Percentiles rank a stretch among this genome's conserved stretches.
Conservation (phyloP, 148 eudicot species). For the Fagopyrum esculentum region DNA sequence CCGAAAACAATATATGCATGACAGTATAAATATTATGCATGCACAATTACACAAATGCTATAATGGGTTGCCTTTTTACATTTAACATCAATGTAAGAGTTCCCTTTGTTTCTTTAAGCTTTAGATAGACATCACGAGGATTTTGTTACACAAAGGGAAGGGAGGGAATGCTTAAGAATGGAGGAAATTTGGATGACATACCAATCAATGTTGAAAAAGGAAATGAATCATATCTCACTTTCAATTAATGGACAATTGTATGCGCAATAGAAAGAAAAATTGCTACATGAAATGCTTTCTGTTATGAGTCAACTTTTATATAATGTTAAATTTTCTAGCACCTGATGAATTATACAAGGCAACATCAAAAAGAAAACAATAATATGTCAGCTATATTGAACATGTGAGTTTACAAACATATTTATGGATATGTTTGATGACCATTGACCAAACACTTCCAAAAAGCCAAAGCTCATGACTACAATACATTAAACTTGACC, state of each 20-base stretch:
- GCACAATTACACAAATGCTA: not conserved
- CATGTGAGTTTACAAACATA: not conserved
- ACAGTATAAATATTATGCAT: not conserved
- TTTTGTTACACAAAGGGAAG: not conserved
- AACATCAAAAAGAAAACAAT: not conserved
- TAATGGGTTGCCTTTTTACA: too few relatives aligned
- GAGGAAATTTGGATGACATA: conserved; percentile 12
- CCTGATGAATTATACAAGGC: not conserved
- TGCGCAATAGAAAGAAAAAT: not conserved
- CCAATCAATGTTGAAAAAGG: conserved; percentile 4
- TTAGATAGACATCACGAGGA: conserved; percentile 5
- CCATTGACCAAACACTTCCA: conserved; percentile 8
- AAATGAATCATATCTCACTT: not conserved
- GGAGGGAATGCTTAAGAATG: conserved; percentile 8
- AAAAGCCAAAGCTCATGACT: not conserved
- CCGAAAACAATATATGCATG: not conserved
- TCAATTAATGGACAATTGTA: conserved; percentile 13
- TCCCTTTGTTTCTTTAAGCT: not conserved
- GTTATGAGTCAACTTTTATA: not conserved
- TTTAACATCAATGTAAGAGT: not conserved
- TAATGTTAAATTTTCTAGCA: not conserved
- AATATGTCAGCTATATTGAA: not conserved
- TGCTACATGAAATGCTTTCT: conserved; percentile 4
- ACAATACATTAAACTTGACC: not conserved
- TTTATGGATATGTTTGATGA: conserved; percentile 3